Conservation (phyloP, 2,329 filamentous ascomycete species). For the Chrysoporthe puriensis region DNA sequence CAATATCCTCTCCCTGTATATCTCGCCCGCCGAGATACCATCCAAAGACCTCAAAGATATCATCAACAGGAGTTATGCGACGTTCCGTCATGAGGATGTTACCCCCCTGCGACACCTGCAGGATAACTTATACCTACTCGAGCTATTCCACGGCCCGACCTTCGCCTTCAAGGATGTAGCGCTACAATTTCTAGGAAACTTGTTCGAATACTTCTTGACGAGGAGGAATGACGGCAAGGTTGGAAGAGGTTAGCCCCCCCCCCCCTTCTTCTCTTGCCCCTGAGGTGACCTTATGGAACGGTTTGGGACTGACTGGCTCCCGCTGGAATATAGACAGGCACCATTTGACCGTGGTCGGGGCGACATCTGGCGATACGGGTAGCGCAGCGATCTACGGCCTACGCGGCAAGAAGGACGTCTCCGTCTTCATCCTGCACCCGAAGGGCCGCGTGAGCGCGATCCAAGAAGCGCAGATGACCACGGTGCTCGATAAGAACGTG, state of each 20-base stretch:
- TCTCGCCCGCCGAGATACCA: conserved; percentile 83
- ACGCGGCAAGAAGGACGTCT: conserved; percentile 93
- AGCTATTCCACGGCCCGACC: conserved; percentile 94
- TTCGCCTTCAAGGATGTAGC: conserved; percentile 97
- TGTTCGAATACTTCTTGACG: conserved; percentile 87
- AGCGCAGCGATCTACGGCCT: conserved; percentile 96
- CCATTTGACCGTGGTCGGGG: conserved; percentile 84
- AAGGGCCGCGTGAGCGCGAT: conserved; percentile 89
- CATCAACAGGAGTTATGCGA: conserved; percentile 83
- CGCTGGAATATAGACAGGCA: conserved; percentile 59
- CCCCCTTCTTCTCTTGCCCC: neutral
- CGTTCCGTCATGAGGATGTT: conserved; percentile 79
- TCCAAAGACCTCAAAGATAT: conserved; percentile 78
- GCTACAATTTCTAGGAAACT: conserved; percentile 91
- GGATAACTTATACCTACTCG: conserved; percentile 80
- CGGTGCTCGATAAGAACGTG: conserved; percentile 85
- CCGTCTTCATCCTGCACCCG: conserved; percentile 92
- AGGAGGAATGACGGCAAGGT: conserved; percentile 72
- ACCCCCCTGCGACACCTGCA: conserved; percentile 82
- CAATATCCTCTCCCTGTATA: conserved; percentile 85
- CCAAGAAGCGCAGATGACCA: conserved; percentile 97
- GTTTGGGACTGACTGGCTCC: conserved; percentile 30
- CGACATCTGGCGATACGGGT: conserved; percentile 87
- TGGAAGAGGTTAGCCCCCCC: conserved; percentile 49
- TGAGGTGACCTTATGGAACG: neutral